Conservation (phyloP, 331 rosid genomes). For the Phaseolus coccineus region DNA sequence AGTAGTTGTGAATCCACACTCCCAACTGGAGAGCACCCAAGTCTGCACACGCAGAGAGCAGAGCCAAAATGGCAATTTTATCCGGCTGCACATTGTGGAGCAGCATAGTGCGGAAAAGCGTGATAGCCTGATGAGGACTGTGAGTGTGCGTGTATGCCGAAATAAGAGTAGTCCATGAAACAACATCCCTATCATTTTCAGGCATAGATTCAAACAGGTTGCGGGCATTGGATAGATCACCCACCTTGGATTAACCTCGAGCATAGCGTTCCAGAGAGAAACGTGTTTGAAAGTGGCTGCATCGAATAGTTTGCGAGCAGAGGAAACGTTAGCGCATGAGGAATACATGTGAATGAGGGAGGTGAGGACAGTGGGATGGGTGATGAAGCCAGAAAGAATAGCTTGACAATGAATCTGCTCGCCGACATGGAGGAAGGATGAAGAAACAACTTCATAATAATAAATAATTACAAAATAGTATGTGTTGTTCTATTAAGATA, state of each 20-base stretch:
- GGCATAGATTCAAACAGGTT: conserved; percentile 72
- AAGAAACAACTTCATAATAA: conserved; percentile 34
- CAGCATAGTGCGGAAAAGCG: conserved; percentile 65
- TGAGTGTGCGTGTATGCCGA: conserved; percentile 59
- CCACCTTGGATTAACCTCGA: conserved; percentile 64
- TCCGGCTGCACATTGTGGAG: conserved; percentile 66
- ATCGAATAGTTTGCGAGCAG: conserved; percentile 66
- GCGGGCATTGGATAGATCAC: conserved; percentile 59
- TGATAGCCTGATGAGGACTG: conserved; percentile 60
- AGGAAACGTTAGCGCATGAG: conserved; percentile 46
- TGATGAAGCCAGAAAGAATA: conserved; percentile 53
- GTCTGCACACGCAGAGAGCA: conserved; percentile 75
- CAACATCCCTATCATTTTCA: conserved; percentile 55
- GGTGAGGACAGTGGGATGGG: conserved; percentile 45
- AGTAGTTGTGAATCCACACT: conserved; percentile 67
- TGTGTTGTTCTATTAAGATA: no score
- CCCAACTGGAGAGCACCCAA: conserved; percentile 71
- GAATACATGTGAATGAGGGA: conserved; percentile 70
- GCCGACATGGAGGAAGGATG: conserved; percentile 45
- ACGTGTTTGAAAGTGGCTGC: conserved; percentile 34
- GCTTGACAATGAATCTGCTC: conserved; percentile 62
- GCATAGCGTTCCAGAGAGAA: conserved; percentile 65
- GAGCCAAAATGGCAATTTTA: conserved; percentile 61
- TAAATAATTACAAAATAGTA: no score
- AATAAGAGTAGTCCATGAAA: conserved; percentile 74